A percentile compares a stretch with the other conserved stretches of the same genome.
These are phyloP conservation scores for Pseudogymnoascus sp. DNA, from an alignment of 2,329 filamentous ascomycete genomes.

Conservation along the genomic window DNA sequence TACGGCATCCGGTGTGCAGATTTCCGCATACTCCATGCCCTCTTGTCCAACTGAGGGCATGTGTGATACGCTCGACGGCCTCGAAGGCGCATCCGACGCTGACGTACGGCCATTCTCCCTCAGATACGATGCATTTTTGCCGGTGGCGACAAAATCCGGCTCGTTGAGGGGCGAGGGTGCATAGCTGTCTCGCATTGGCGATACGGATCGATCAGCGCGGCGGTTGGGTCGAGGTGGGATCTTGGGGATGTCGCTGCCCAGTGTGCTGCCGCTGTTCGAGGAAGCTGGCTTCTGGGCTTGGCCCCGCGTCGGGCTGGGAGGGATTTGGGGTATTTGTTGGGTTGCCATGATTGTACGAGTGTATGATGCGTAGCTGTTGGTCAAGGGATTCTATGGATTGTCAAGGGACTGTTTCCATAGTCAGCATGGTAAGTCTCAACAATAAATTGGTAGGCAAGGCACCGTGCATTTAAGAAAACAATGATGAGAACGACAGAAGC, in stretches of 20 bases:
- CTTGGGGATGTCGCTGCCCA: constrained; percentile 51
- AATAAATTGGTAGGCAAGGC: not conserved
- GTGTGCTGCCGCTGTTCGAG: constrained; percentile 30
- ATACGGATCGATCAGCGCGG: constrained; percentile 65
- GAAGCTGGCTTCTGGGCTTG: constrained; percentile 39
- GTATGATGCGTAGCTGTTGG: not conserved
- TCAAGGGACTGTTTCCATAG: constrained; percentile 7
- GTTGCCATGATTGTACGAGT: constrained; percentile 35
- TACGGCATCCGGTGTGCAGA: constrained; percentile 31
- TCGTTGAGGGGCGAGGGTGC: constrained; percentile 84
- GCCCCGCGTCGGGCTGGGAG: constrained; percentile 55
- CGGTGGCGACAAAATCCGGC: constrained; percentile 42
- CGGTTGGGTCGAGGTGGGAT: constrained; percentile 75
- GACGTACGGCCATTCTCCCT: constrained; percentile 34
- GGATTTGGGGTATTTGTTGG: constrained; percentile 44
- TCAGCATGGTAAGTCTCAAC: constrained; percentile 3
- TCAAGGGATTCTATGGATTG: not conserved
- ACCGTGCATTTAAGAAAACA: constrained; percentile 9
- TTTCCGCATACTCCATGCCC: constrained; percentile 76
- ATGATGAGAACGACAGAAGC: not conserved
- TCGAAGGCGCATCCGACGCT: constrained; percentile 41
- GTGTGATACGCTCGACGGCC: constrained; percentile 64
- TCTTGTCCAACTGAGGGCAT: constrained; percentile 86
- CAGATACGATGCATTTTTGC: constrained; percentile 31
- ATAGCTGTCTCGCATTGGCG: constrained; percentile 71